Conservation (phyloP, 2,329 filamentous ascomycete species). For the Shiraia bambusicola region DNA sequence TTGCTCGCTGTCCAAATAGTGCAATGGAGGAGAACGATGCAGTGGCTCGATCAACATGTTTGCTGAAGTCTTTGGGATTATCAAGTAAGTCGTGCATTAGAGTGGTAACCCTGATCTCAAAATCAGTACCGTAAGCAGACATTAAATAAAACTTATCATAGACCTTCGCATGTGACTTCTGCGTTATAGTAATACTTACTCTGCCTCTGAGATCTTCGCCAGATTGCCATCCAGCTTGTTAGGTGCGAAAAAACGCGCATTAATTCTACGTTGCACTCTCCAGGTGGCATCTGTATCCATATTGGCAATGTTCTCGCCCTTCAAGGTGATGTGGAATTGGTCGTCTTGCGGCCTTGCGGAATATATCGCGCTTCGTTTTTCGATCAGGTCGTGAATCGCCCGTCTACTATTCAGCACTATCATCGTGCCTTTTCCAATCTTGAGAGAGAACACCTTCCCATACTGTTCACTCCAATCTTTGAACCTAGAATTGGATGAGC, state of each 20-base stretch:
- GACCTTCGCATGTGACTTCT: conserved; percentile 2
- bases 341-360: conserved; percentile 14
- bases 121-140: conserved; percentile 12
- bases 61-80: conserved; percentile 47
- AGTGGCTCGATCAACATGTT: conserved; percentile 19
- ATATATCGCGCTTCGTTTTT: conserved; percentile 21
- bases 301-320: conserved; percentile 21
- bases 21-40: conserved; percentile 23
- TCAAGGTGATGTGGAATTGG: conserved; percentile 12
- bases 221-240: conserved; percentile 20
- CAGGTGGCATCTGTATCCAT: conserved; percentile 19
- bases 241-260: conserved; percentile 21
- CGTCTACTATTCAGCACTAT: conserved; percentile 19
- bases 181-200: conserved; percentile 16
- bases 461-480: conserved; percentile 26
- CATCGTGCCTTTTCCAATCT: conserved; percentile 22
- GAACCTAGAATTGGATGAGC: conserved; percentile 12
- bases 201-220: conserved; percentile 24
- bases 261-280: conserved; percentile 26
- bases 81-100: conserved; percentile 50
- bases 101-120: conserved; percentile 15
- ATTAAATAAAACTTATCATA: no score
- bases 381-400: conserved; percentile 21
- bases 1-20: conserved; percentile 23
- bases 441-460: conserved; percentile 19